Base-by-base conservation (phyloP, 257 asterid genomes). In the Petunia axillaris region DNA sequence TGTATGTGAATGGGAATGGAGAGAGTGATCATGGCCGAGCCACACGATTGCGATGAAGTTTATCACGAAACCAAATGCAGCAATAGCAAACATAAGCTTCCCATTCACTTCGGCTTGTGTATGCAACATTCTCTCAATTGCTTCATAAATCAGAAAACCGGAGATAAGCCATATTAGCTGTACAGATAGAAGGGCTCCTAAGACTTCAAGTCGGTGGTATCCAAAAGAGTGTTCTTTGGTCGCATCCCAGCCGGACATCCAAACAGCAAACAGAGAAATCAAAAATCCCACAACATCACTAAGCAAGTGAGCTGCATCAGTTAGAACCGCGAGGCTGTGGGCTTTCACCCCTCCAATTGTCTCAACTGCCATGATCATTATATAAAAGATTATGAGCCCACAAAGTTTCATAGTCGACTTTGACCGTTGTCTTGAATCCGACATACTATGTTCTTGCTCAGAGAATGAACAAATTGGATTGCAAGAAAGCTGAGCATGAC, bases 141-240 rank as follows among this genome's bases (percentile, higher is more conserved):
- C 93, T 88, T 90, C 95, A 0, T 91, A 90, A 48, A 92, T 89
- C 81, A 94, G 67, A 73, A 83, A 60, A 75, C 81, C 91, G 3
- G 93, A 90, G 68, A 94, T 75, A 9, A 87, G 85, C 97, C 98
- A 94, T 86, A 94, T 94, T 35, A 94, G 86, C 87, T 89, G 95
- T 67, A 94, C 88, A 0, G 97, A 91, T 41, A 92, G 10, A 79
- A 94, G 95, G 82, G 93, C 97, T 39, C 98, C 98, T 4, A 94
- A 81, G 4, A 94, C 97, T 85, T 94, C 97, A 14, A 92, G 84
- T 13, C 97, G 97, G 50, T 87, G 81, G 85, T 81, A 94, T 36
- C 98, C 98, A 60, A 89, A 94, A 9, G 97, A 94, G 38, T 88
- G 93, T 71, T 79, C 88, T 1, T 93, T 83, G 0, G 98, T 92